Conservation (phyloP, 768 basidiomycete species). For the Rhodocollybia butyracea region DNA sequence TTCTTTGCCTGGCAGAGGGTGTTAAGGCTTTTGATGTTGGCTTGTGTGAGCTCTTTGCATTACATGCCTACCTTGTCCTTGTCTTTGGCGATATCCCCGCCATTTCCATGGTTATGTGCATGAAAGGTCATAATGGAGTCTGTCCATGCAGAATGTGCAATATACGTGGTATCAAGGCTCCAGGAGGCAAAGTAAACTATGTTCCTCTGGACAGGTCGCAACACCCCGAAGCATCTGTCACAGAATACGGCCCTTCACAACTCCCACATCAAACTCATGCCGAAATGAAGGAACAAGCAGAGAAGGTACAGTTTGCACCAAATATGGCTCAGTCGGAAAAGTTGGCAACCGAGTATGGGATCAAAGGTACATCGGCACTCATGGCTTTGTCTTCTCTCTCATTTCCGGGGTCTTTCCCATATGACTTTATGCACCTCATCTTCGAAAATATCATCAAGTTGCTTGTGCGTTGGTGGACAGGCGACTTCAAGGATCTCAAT, state of each 20-base stretch:
- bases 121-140: constrained; percentile 29
- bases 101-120: constrained; percentile 15
- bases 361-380: constrained; percentile 23
- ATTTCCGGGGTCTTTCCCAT: constrained; percentile 27
- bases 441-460: constrained; percentile 26
- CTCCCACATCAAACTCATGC: constrained; percentile 23
- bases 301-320: constrained; percentile 11
- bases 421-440: constrained; percentile 38
- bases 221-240: constrained; percentile 9
- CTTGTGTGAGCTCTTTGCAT: constrained; percentile 13
- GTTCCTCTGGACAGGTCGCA: constrained; percentile 15
- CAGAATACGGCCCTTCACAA: not conserved
- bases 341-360: constrained; percentile 12
- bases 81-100: constrained; percentile 29
- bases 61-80: constrained; percentile 24
- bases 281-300: constrained; percentile 8
- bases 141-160: constrained; percentile 25
- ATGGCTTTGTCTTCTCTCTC: constrained; percentile 18
- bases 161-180: constrained; percentile 18
- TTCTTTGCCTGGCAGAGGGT: constrained; percentile 21
- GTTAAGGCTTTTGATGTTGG: constrained; percentile 22
- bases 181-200: constrained; percentile 11
- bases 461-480: constrained; percentile 28
- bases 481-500: constrained; percentile 37
- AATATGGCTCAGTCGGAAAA: not conserved